phyloP scores from a whole-genome alignment of 768 basidiomycete genomes.

The Tephrocybe sp. region DNA sequence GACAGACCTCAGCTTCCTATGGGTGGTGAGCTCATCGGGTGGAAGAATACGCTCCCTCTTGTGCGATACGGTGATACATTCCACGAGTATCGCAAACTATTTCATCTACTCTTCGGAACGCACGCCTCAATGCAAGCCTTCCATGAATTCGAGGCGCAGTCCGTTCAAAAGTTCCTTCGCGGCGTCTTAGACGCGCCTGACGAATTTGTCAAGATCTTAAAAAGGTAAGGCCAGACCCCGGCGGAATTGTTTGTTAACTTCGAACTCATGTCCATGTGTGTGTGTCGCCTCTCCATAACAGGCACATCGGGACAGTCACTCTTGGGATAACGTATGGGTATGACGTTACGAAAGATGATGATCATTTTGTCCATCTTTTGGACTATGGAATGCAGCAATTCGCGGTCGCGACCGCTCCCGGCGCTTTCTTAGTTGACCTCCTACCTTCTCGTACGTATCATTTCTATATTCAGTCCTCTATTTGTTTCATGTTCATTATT shows the following conservation, averaged over 20 bases:
- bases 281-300: too few species aligned
- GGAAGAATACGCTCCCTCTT: conserved; percentile 13
- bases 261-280: too few species aligned
- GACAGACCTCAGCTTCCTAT: conserved; percentile 40
- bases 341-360: conserved; percentile 19
- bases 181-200: neutral
- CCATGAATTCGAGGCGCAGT: neutral
- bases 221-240: too few species aligned
- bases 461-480: neutral
- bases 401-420: conserved; percentile 13
- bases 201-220: conserved; percentile 6
- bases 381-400: conserved; percentile 21
- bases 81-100: conserved; percentile 12
- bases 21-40: conserved; percentile 32
- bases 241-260: too few species aligned
- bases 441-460: conserved; percentile 18
- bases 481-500: neutral
- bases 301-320: conserved; percentile 18
- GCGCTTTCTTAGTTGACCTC: conserved; percentile 23
- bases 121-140: neutral
- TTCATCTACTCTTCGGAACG: neutral
- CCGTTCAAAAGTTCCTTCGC: neutral
- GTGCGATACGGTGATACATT: conserved; percentile 15
- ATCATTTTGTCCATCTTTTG: conserved; percentile 21
- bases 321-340: conserved; percentile 28